Base-by-base conservation (phyloP, 1,139 yeast species). In the Yamadazyma dushanensis region DNA sequence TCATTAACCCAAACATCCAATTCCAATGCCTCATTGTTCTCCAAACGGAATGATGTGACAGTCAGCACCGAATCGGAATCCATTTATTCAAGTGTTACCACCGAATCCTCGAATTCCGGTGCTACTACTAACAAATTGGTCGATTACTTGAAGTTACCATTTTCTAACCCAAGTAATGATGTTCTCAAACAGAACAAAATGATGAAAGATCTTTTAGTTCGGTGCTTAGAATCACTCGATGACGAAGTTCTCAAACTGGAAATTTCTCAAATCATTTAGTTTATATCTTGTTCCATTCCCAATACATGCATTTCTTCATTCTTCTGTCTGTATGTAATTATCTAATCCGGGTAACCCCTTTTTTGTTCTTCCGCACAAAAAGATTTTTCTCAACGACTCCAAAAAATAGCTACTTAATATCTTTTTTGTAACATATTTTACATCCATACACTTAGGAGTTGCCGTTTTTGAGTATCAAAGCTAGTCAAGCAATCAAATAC, bases 71-170 rank as follows among this genome's bases (percentile, higher is more conserved):
- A 61, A 36, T 35, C 51, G 22, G 67, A 61, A n/a, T 61, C 66
- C 2, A 56, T 62, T 9, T 62, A 60, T 40, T 61, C 67, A 2
- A 61, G 56, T 21, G 37, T 40, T n/a, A 46, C 50, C 0, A 18
- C 25, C 5, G 50, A 40, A 2, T 41, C 48, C 3, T 34, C 34
- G 8, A 29, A 35, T 26, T 37, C 41, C 2, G 32, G 35, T 40
- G 19, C 48, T 50, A 36, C 36, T 46, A 36, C 36, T 38, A 22
- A 35, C 43, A 54, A 54, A 35, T 53, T 57, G 29, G 43, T 51
- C 6, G 62, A 57, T 29, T 57, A 51, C 39, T 51, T 60, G 47
- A 59, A 57, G 38, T 41, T 59, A 16, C 62, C 64, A 10, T 35
- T 31, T 31, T 15, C 34, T 7, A 20, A 25, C 16, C 29, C 29